Base-by-base conservation (phyloP, 352 stramenopile species). In the Phytophthora europaea region DNA sequence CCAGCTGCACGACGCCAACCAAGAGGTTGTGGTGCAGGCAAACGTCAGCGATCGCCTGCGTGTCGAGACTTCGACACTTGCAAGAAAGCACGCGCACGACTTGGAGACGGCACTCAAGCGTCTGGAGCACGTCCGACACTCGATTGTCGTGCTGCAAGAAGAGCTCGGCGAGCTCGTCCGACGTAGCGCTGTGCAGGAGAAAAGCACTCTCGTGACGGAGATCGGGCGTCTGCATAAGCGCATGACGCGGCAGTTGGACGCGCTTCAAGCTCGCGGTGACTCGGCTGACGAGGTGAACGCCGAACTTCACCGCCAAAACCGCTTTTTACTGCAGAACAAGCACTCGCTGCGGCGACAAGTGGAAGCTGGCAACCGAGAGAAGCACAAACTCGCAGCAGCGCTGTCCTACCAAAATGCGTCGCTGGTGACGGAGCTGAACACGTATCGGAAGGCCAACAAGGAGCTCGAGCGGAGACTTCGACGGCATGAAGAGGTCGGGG, bases 221-320 rank as follows among this genome's bases (percentile, higher is more conserved):
- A 82, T 94, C 16, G 78, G 88, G 28, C 79, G 84, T 15, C 81
- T 94, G 20, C 87, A 94, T 67, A 94, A 94, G 55, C 75, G 81
- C 0, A 69, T 94, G 22, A 78, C 82, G 0, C 68, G 85, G 0
- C 84, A 94, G 56, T 69, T 89, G 58, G 81, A 88, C 9, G 72
- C 76, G 8, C 67, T 94, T 4, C 76, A 91, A 43, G 82, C 78
- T 16, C 73, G 73, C 12, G 83, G 89, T 38, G 83, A 91, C 16
- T 77, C 80, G 0, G 64, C 73, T 0, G 82, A 91, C 20, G 87
- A 92, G 55, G 77, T 95, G 2, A 92, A 84, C 26, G 75, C 82
- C 0, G 88, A 95, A 65, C 48, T 95, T 0, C 84, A 94, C 57
- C 81, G 88, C 7, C 87, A 95, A 54, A 95, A 93, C 51, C 78